Evolutionary conservation across 345 rosid genomes (phyloP).

Genomic region (Sisymbrium irio): DNA sequence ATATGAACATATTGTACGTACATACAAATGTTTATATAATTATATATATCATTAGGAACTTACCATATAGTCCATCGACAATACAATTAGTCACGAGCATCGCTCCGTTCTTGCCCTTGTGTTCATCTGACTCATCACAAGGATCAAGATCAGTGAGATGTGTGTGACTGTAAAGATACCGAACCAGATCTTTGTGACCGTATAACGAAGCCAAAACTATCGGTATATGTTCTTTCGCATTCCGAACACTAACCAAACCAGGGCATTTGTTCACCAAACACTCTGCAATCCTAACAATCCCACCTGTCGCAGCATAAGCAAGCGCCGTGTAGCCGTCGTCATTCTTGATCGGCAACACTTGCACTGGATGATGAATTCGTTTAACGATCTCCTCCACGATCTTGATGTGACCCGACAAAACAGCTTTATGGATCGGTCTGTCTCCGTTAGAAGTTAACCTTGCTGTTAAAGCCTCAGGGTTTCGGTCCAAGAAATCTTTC

Average conservation of each 20-base stretch:
- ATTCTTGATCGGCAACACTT: slow-evolving; percentile 32
- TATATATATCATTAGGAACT: neutral
- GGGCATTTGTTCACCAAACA: slow-evolving; percentile 45
- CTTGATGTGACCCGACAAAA: slow-evolving; percentile 56
- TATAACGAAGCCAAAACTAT: slow-evolving; percentile 65
- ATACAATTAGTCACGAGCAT: slow-evolving; percentile 66
- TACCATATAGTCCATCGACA: slow-evolving; percentile 60
- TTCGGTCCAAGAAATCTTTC: slow-evolving; percentile 38
- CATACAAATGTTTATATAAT: neutral
- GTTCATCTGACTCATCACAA: slow-evolving; percentile 34
- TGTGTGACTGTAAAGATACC: slow-evolving; percentile 51
- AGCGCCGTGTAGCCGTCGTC: slow-evolving; percentile 56
- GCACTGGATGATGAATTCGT: slow-evolving; percentile 18
- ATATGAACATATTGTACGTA: neutral
- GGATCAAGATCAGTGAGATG: slow-evolving; percentile 50
- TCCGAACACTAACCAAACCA: slow-evolving; percentile 42
- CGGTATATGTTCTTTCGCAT: slow-evolving; percentile 47
- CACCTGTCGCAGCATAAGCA: slow-evolving; percentile 69
- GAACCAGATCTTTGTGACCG: slow-evolving; percentile 57
- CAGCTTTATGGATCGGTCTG: slow-evolving; percentile 61
- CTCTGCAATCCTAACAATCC: slow-evolving; percentile 53
- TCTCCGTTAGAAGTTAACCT: slow-evolving; percentile 58
- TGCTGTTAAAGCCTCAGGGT: slow-evolving; percentile 41
- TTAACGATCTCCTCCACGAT: slow-evolving; percentile 53
- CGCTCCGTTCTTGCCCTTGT: slow-evolving; percentile 44